Base-by-base conservation (phyloP, 2,329 filamentous ascomycete genomes). In the Beauveria varroae region DNA sequence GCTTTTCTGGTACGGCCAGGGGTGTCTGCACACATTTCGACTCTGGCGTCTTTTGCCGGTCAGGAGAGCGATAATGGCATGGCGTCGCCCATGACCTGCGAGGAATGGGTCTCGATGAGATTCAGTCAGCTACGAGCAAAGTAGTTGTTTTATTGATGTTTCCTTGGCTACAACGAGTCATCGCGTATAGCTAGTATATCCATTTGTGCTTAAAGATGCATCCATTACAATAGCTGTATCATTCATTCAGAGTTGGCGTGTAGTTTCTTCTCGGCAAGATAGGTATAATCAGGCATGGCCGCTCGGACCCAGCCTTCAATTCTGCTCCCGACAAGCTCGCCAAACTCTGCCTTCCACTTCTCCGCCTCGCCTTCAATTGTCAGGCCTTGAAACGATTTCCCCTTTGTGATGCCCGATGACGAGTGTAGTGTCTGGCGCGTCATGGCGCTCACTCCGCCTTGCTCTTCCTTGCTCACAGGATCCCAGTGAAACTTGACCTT, bases 281-380 rank as follows among this genome's bases (percentile, higher is more conserved):
- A 51, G 9, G 18, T 30, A 20, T 62, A 63, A 40, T 63, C 51
- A 5, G 61, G 52, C 61, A 64, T 60, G 9, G 61, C 61, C 1
- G 26, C 57, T 10, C 61, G 44, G 12, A 63, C 63, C 59, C 41
- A 62, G 20, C 46, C 26, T 41, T 62, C 62, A 5, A 64, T 30
- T 30, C 51, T 59, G 20, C 10, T 24, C 12, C 54, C 62, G 3
- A 41, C 20, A 14, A 49, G 57, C n/a, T 62, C 55, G 9, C 62
- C 63, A 62, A 64, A 63, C 46, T 64, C 63, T 10, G 16, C 51
- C 52, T 53, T 58, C 64, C 64, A 65, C 57, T 63, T 62, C 26
- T 54, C 37, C 5, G 50, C 63, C 62, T 64, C 58, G 5, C 20
- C 46, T 28, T 61, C 59, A 10, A 65, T 63, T 6, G 62, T 57